Conservation (phyloP, 192 early-diverging fungal species). For the Coemansia sp. region DNA sequence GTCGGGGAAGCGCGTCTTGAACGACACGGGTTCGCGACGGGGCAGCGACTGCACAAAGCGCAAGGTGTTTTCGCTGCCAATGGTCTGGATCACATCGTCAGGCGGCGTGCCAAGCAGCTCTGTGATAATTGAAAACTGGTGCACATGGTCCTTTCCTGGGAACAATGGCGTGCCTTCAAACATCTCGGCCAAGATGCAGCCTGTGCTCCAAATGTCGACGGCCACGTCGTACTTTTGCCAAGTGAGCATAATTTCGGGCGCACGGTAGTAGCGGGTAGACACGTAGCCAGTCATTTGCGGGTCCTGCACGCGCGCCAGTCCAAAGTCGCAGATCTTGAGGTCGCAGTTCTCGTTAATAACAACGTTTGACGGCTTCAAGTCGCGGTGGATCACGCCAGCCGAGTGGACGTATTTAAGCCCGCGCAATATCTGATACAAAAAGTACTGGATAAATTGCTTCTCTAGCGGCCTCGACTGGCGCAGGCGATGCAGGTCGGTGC, state of each 20-base stretch:
- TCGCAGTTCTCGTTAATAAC: conserved; percentile 97
- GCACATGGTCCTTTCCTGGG: conserved; percentile 89
- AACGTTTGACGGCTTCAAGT: conserved; percentile 95
- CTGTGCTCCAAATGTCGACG: conserved; percentile 92
- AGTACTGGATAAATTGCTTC: conserved; percentile 95
- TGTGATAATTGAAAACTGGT: conserved; percentile 95
- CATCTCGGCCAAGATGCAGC: conserved; percentile 96
- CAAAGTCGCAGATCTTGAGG: conserved; percentile 98
- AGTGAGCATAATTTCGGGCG: conserved; percentile 97
- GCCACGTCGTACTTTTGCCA: conserved; percentile 97
- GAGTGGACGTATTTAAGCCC: conserved; percentile 93
- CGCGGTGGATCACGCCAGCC: conserved; percentile 92
- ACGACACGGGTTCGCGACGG: conserved; percentile 72
- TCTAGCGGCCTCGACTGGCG: conserved; percentile 85
- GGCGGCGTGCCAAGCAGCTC: conserved; percentile 88
- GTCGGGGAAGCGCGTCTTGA: conserved; percentile 73
- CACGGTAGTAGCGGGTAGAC: conserved; percentile 94
- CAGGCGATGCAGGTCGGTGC: conserved; percentile 92
- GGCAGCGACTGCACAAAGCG: conserved; percentile 87
- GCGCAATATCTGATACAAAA: conserved; percentile 93
- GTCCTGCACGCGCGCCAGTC: conserved; percentile 89
- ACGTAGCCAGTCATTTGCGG: conserved; percentile 98
- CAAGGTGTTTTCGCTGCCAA: conserved; percentile 90
- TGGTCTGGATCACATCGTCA: conserved; percentile 86
- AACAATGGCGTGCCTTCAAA: conserved; percentile 92